Base-by-base conservation (phyloP, 257 asterid species). In the Paulownia fortunei region DNA sequence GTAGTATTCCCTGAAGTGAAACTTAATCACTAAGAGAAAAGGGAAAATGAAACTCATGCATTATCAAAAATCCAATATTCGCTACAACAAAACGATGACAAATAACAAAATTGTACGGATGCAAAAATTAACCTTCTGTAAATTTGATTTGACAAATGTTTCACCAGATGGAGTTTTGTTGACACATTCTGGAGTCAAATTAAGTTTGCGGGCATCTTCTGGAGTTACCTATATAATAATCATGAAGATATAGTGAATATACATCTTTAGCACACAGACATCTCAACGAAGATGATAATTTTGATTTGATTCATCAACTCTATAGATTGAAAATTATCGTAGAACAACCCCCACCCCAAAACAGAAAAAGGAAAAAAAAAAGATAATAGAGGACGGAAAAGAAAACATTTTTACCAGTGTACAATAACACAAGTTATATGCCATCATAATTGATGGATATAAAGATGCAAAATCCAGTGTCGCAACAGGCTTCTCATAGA, bases 401-500 rank as follows among this genome's bases (percentile, higher is more conserved):
- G 24, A 71, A 77, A 80, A 32, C n/a, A 70, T 58, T 8, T 61
- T 86, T 87, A 96, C 99, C 93, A 95, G 86, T 8, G 99, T 90
- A 85, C 99, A 95, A 72, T 93, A 95, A 85, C 99, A 95, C 82
- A 95, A 82, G 84, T 95, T 95, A 86, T 95, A 93, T 76, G 99
- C 98, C 99, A 95, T 95, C 98, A 95, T 95, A 78, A 95, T 93
- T 54, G 99, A 95, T 37, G 99, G 99, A 85, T 95, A 95, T 30
- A 95, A 85, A 82, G 99, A 95, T 79, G 99, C 99, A 86, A 95
- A 95, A 90, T 95, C 99, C 82, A 95, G 89, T 2, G 99, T 95
- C 23, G 99, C 99, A 84, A 95, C 90, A 66, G 99, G 99, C 88
- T 93, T 95, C 86, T 93, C 99, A 54, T 88, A 95, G 84, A 86